phyloP scores from a whole-genome alignment of 768 basidiomycete genomes.

The Leucocoprinus leucothites region DNA sequence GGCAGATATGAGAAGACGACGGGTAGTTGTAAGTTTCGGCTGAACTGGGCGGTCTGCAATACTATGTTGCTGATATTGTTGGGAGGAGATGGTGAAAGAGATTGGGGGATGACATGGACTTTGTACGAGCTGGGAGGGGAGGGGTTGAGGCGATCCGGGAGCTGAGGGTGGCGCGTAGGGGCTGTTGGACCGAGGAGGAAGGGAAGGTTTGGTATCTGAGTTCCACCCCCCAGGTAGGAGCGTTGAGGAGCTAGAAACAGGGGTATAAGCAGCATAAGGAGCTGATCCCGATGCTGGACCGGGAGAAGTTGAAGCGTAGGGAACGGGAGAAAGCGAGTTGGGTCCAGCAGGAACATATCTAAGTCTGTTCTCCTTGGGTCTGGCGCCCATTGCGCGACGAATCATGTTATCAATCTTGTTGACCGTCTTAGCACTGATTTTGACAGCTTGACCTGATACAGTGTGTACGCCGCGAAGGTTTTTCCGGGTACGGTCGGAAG shows the following conservation, averaged over 20 bases:
- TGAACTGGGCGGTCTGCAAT: slow-evolving; percentile 29
- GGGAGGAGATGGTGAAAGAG: slow-evolving; percentile 3
- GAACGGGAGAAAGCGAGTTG: slow-evolving; percentile 7
- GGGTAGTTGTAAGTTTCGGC: slow-evolving; percentile 40
- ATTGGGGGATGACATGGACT: background rate
- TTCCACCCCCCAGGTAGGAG: background rate
- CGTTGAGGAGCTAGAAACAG: background rate
- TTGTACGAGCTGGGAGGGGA: slow-evolving; percentile 4
- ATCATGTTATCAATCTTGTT: slow-evolving; percentile 59
- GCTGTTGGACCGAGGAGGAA: slow-evolving; percentile 7
- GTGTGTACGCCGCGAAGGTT: slow-evolving; percentile 61
- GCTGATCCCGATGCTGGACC: background rate
- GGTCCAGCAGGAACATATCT: slow-evolving; percentile 15
- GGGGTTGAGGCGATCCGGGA: slow-evolving; percentile 5
- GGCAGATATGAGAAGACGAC: slow-evolving; percentile 56
- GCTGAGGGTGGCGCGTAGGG: background rate
- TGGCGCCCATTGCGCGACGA: slow-evolving; percentile 48
- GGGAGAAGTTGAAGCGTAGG: slow-evolving; percentile 18
- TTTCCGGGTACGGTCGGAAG: slow-evolving; percentile 55
- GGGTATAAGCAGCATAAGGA: background rate
- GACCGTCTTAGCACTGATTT: slow-evolving; percentile 62
- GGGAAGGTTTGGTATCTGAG: slow-evolving; percentile 3
- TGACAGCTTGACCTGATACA: slow-evolving; percentile 62
- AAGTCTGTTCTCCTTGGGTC: slow-evolving; percentile 29
- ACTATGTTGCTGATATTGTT: slow-evolving; percentile 16